These are phyloP conservation scores for Dactylellina haptotyla DNA, from an alignment of 2,329 filamentous ascomycete species.

Conservation along the genomic window DNA sequence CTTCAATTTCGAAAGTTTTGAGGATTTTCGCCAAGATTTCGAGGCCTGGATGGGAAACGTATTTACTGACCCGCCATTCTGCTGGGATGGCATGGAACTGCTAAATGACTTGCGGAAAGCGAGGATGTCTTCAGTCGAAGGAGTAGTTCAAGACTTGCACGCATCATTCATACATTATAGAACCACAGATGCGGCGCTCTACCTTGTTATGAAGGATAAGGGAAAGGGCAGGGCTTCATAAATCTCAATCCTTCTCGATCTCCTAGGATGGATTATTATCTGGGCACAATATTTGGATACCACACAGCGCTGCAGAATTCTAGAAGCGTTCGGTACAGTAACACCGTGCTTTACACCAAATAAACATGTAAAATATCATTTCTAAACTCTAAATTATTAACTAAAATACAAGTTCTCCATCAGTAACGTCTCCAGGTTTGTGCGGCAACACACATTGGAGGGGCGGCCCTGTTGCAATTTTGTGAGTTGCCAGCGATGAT, in stretches of 20 bases:
- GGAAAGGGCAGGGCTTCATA: not conserved
- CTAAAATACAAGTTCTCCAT: no score
- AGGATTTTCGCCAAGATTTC: no score
- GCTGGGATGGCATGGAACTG: no score
- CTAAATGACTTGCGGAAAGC: constrained; percentile 1
- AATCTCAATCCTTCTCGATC: not conserved
- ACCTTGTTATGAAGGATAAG: constrained; percentile 15
- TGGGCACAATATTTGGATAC: not conserved
- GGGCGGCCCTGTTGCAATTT: no score
- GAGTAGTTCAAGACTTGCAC: constrained; percentile 12
- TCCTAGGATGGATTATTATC: not conserved
- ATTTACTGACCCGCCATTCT: no score
- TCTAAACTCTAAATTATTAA: no score
- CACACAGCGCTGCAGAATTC: not conserved
- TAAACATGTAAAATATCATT: no score
- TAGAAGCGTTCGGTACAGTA: no score
- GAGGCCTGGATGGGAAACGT: no score
- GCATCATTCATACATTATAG: constrained; percentile 12
- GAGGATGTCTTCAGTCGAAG: not conserved
- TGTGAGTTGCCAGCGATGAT: no score
- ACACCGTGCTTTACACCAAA: no score
- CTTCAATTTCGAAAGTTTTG: no score
- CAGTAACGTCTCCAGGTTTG: not conserved
- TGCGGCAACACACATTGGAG: not conserved
- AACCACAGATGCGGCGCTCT: constrained; percentile 5